Base-by-base conservation (phyloP, 2,329 filamentous ascomycete species). In the Penicillium sp. region DNA sequence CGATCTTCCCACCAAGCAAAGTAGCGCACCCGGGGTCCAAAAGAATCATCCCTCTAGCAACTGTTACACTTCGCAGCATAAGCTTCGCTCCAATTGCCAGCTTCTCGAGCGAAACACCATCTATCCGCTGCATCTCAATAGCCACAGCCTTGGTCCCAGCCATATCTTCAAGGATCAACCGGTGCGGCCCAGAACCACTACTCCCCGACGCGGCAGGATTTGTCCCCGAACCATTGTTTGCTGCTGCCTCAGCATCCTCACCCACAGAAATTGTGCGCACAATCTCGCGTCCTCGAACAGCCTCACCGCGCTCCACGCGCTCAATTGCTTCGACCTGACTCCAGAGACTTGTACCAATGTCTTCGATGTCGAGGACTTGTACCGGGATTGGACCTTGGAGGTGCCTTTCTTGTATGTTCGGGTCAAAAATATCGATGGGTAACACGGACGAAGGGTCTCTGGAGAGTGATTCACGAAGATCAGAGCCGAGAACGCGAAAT, bases 1-100 rank as follows among this genome's bases (percentile, higher is more conserved):
- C 92, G 45, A 98, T 83, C 76, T 90, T 96, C 0, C 95, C 95
- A 2, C 95, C 95, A n/a, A 97, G 75, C 2, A 96, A 70, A n/a
- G 84, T 81, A 53, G 86, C 87, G 55, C 74, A 86, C 2, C 77
- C 78, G 1, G 90, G 87, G 60, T 91, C 88, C 21, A 99, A 78
- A 73, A 98, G 76, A n/a, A 96, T 68, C 49, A 90, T 83, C 0
- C 92, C 95, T 55, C 93, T 82, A 5, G 96, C 85, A 6, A 86
- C 80, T 3, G 82, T 81, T 5, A 84, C 82, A 61, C 86, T 80
- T 63, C 80, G 86, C 48, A 99, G 73, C 41, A 96, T 66, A 24
- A 97, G 68, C 77, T 99, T 99, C 64, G 87, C 83, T 2, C 95
- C 95, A 59, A 98, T 93, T 48, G 80, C 82, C 74, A 87, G 61